A percentile compares a stretch with the other conserved stretches of the same genome.
Conservation (phyloP, 257 asterid genomes). For the Leonotis leonurus region DNA sequence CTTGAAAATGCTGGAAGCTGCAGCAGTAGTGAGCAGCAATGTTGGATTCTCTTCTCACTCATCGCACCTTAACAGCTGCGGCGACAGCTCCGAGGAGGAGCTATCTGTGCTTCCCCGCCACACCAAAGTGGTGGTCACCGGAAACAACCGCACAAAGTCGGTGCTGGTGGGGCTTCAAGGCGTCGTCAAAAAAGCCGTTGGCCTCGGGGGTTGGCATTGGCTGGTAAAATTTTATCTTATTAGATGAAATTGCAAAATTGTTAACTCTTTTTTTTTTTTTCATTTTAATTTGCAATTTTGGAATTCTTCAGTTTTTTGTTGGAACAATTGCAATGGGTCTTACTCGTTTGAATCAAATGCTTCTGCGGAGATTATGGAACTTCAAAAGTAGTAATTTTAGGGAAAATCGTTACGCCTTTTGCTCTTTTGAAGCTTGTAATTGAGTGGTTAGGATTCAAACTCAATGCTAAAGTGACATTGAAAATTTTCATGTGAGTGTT, state of each 20-base stretch:
- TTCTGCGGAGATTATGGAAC: background rate
- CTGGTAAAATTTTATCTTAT: constrained; percentile 49
- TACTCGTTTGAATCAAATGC: background rate
- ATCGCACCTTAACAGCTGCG: constrained; percentile 58
- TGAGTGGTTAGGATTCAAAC: background rate
- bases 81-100: constrained; percentile 89
- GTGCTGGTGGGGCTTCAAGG: constrained; percentile 89
- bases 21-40: constrained; percentile 45
- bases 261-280: no score
- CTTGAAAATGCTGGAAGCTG: constrained; percentile 49
- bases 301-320: background rate
- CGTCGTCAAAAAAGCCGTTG: constrained; percentile 91
- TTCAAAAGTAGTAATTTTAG: background rate
- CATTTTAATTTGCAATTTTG: background rate
- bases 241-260: background rate
- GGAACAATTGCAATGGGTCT: background rate
- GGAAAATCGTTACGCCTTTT: background rate
- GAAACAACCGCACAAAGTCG: constrained; percentile 85
- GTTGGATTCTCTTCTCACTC: constrained; percentile 46
- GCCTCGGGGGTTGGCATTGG: constrained; percentile 98
- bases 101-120: constrained; percentile 79
- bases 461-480: background rate
- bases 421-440: background rate
- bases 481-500: background rate
- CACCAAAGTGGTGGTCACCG: constrained; percentile 88